These are phyloP conservation scores for Talaromyces islandicus DNA, from an alignment of 2,329 filamentous ascomycete species.

Conservation along the genomic window DNA sequence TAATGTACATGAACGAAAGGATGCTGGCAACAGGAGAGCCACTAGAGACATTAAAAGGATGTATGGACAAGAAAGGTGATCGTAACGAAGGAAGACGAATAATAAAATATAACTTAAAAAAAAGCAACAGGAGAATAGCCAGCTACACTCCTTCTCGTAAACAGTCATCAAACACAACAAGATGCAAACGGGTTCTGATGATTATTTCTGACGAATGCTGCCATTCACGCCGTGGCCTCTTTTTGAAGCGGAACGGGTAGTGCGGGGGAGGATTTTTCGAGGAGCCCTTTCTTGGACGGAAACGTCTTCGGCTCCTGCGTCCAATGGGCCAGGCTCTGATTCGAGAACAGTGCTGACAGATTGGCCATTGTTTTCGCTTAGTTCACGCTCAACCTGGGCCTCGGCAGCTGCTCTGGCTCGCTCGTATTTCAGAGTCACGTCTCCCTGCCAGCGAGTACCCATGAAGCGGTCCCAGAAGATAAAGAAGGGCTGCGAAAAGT, in stretches of 20 bases:
- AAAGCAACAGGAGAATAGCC: conserved; percentile 8
- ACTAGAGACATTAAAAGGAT: background rate
- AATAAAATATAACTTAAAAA: background rate
- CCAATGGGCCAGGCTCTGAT: conserved; percentile 15
- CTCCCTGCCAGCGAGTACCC: conserved; percentile 76
- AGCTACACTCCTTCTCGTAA: conserved; percentile 9
- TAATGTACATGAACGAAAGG: background rate
- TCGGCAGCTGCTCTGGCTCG: conserved; percentile 51
- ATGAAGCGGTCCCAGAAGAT: conserved; percentile 87
- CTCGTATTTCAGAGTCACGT: conserved; percentile 55
- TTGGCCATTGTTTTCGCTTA: conserved; percentile 20
- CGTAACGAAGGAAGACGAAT: background rate
- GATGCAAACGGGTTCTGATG: background rate
- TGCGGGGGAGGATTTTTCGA: conserved; percentile 18
- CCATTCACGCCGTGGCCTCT: conserved; percentile 32
- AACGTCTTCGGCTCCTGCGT: conserved; percentile 18
- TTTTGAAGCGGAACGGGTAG: conserved; percentile 33
- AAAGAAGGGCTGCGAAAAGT: conserved; percentile 56
- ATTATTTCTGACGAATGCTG: conserved; percentile 32
- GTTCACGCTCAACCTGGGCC: conserved; percentile 49
- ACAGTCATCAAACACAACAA: conserved; percentile 9
- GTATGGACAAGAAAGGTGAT: background rate
- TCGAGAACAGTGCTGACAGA: conserved; percentile 17
- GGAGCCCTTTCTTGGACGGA: conserved; percentile 19
- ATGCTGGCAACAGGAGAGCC: background rate